Evolutionary conservation across 345 rosid species (phyloP).

Genomic region (Pistacia vera): DNA sequence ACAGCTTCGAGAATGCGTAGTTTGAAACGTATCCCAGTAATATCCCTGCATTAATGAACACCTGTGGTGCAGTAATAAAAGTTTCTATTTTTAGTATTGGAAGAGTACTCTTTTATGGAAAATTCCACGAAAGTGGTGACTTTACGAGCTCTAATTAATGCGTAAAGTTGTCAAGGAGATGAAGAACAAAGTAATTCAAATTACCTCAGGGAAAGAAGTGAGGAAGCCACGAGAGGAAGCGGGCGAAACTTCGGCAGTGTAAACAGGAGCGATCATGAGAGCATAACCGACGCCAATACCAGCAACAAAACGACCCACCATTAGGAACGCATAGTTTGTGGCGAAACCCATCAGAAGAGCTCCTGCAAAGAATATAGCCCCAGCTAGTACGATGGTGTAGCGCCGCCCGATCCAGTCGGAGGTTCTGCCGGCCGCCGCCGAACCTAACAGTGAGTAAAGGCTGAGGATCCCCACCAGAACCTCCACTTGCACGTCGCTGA

Average conservation of each 20-base stretch:
- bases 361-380: slow-evolving; percentile 78
- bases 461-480: slow-evolving; percentile 66
- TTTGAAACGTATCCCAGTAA: slow-evolving; percentile 84
- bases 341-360: slow-evolving; percentile 92
- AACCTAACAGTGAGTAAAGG: slow-evolving; percentile 70
- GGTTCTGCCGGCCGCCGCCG: slow-evolving; percentile 79
- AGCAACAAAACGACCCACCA: slow-evolving; percentile 88
- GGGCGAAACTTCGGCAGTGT: slow-evolving; percentile 91
- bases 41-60: slow-evolving; percentile 73
- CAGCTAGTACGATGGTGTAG: slow-evolving; percentile 81
- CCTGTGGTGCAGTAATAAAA: slow-evolving; percentile 34
- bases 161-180: no score
- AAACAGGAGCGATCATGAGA: slow-evolving; percentile 93
- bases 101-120: no score
- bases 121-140: no score
- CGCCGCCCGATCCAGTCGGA: slow-evolving; percentile 96
- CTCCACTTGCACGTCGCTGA: slow-evolving; percentile 40
- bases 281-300: slow-evolving; percentile 92
- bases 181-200: background rate
- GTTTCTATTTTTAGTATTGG: no score
- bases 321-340: slow-evolving; percentile 74
- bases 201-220: slow-evolving; percentile 86
- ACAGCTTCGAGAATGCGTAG: slow-evolving; percentile 64
- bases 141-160: no score
- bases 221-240: slow-evolving; percentile 92